Percentiles rank a stretch among this genome's conserved stretches.
Evolutionary conservation across 129 eudicot genomes (phyloP).

Genomic region (Chrysanthemum seticuspe): DNA sequence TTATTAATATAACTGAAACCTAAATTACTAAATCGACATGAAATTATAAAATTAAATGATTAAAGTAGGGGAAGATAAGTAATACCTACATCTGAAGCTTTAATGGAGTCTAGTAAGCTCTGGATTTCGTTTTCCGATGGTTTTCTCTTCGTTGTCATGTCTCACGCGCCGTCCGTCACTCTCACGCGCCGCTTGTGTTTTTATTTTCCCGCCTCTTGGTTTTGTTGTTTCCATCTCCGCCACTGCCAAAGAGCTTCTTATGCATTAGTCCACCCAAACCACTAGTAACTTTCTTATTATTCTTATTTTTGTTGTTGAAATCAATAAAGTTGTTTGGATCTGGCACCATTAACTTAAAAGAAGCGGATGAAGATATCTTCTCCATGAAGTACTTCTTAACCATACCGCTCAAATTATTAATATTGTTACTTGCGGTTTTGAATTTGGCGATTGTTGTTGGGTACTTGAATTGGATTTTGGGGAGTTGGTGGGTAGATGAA

Average conservation of each 20-base stretch:
- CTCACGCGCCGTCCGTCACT: no score
- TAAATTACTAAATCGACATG: no score
- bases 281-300: neutral
- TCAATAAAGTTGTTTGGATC: neutral
- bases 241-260: constrained; percentile 66
- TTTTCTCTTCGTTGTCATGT: no score
- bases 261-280: constrained; percentile 48
- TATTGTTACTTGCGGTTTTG: constrained; percentile 27
- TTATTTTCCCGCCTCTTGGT: neutral
- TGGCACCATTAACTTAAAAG: constrained; percentile 28
- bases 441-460: constrained; percentile 30
- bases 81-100: no score
- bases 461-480: no score
- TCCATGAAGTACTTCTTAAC: constrained; percentile 81
- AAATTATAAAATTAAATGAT: no score
- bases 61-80: no score
- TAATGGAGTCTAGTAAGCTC: no score
- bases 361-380: constrained; percentile 30
- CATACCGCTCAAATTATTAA: constrained; percentile 49
- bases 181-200: no score
- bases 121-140: no score
- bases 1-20: no score
- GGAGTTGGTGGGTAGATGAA: no score
- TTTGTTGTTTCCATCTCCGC: neutral
- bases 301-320: neutral